These are phyloP conservation scores for Aspergillus cejpii DNA, from an alignment of 2,329 filamentous ascomycete genomes.

Conservation along the genomic window DNA sequence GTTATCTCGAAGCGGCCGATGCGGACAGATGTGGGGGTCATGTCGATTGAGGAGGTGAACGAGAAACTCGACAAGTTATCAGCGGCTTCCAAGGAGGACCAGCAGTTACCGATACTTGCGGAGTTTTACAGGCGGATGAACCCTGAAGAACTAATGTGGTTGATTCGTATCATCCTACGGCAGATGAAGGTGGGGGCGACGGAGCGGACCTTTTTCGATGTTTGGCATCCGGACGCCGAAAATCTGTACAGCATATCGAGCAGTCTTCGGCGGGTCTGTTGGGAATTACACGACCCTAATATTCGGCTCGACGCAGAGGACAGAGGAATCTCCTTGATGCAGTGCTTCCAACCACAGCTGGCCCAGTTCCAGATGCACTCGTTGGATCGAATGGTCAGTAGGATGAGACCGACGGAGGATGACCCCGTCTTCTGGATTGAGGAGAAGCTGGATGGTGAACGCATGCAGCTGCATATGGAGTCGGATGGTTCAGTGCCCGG, in stretches of 20 bases:
- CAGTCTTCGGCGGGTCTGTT: conserved; percentile 83
- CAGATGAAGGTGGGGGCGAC: conserved; percentile 71
- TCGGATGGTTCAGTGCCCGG: conserved; percentile 62
- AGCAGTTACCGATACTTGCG: conserved; percentile 73
- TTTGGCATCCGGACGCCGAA: conserved; percentile 74
- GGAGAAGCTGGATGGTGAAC: conserved; percentile 93
- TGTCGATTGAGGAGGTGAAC: conserved; percentile 88
- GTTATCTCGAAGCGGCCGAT: conserved; percentile 78
- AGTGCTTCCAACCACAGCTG: conserved; percentile 92
- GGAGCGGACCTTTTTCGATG: conserved; percentile 77
- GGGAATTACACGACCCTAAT: conserved; percentile 74
- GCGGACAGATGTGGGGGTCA: conserved; percentile 62
- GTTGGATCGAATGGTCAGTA: conserved; percentile 71
- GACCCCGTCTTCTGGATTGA: conserved; percentile 89
- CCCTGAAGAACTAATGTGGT: conserved; percentile 85
- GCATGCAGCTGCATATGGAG: conserved; percentile 92
- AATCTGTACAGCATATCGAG: conserved; percentile 83
- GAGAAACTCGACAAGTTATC: conserved; percentile 72
- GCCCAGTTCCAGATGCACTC: conserved; percentile 84
- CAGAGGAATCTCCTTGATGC: conserved; percentile 72
- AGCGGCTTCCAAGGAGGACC: conserved; percentile 67
- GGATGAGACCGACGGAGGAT: conserved; percentile 58
- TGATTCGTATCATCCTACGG: conserved; percentile 85
- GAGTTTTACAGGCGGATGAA: conserved; percentile 89
- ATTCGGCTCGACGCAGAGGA: conserved; percentile 68